A percentile compares a stretch with the other conserved stretches of the same genome.
Conservation (phyloP, 2,329 filamentous ascomycete species). For the Alternaria triticimaculans region DNA sequence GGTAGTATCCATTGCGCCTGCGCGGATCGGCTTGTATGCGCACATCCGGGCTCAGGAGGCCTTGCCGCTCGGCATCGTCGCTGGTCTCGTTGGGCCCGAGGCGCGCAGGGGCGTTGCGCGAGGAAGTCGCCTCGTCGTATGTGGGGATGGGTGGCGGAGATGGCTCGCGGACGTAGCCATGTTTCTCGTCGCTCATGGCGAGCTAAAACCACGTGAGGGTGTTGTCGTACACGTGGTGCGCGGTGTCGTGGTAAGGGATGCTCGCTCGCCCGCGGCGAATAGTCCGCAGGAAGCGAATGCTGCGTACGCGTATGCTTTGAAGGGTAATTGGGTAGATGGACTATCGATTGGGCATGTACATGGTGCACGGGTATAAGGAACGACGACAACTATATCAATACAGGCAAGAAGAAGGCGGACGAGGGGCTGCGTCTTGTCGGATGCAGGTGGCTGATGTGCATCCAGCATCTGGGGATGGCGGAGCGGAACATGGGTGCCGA, state of each 20-base stretch:
- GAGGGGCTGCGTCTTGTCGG: slow-evolving; percentile 8
- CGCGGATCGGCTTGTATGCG: slow-evolving; percentile 37
- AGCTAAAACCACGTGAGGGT: slow-evolving; percentile 17
- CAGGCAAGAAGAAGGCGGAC: slow-evolving; percentile 9
- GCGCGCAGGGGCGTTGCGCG: slow-evolving; percentile 57
- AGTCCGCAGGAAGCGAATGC: slow-evolving; percentile 5
- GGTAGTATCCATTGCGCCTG: slow-evolving; percentile 63
- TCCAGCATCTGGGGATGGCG: slow-evolving; percentile 23
- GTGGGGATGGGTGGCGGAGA: slow-evolving; percentile 73
- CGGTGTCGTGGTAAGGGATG: slow-evolving; percentile 10
- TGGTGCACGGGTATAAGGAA: slow-evolving; percentile 29
- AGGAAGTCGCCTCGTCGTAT: slow-evolving; percentile 80
- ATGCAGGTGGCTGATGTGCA: slow-evolving; percentile 8
- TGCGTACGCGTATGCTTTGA: slow-evolving; percentile 1
- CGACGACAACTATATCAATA: slow-evolving; percentile 15
- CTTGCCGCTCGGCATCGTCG: slow-evolving; percentile 77
- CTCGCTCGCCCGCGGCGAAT: slow-evolving; percentile 16
- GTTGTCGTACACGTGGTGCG: slow-evolving; percentile 13
- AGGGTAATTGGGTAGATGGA: not conserved
- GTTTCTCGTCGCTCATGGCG: slow-evolving; percentile 50
- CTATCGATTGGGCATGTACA: slow-evolving; percentile 38
- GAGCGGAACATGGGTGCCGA: slow-evolving; percentile 24
- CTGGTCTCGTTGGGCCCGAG: slow-evolving; percentile 66
- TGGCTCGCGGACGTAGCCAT: slow-evolving; percentile 53
- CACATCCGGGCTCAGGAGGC: slow-evolving; percentile 67